Base-by-base conservation (phyloP, 352 stramenopile species). In the Phytopythium ostracodes region DNA sequence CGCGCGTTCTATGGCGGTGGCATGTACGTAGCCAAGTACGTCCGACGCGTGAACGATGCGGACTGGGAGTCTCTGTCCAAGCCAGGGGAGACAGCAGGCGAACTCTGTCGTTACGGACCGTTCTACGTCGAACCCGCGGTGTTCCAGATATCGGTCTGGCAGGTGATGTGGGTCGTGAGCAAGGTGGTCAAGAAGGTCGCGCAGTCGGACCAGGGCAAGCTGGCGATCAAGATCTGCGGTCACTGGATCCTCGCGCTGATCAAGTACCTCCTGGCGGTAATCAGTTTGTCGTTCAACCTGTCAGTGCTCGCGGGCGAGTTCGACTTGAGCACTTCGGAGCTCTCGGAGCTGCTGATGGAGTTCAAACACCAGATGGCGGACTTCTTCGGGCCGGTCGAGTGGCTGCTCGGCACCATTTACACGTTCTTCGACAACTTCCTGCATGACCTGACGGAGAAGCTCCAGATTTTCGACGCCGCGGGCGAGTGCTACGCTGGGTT, bases 261-360 rank as follows among this genome's bases (percentile, higher is more conserved):
- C 55, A 87, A 87, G 59, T 85, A 85, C 62, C 76, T 85, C 42
- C 54, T 87, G 17, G 62, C 64, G 0, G 64, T 87, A 18, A 60
- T 87, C 44, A 84, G 71, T 74, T 73, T 87, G 44, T 85, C 75
- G 5, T 87, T 87, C 76, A 87, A 87, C 69, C 72, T 87, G 27
- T 75, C 67, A 1, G 73, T 87, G 42, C 58, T 87, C 9, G 65
- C 69, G 1, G 67, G 59, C 0, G 74, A 74, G 36, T 79, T 84
- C 65, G 66, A 71, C 0, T 51, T 81, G 9, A 38, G 72, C 17
- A 20, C 44, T 5, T 6, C 3, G 0, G 53, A 59, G 1, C 25
- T 84, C 3, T 35, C 62, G 2, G n/a, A n/a, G 7, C 31, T 83
- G 36, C 36, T 81, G 22, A 6, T 49, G 10, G 62, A 25, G 9